These are phyloP conservation scores for Ogataea trehalophila DNA, from an alignment of 805 yeast species.

Conservation along the genomic window DNA sequence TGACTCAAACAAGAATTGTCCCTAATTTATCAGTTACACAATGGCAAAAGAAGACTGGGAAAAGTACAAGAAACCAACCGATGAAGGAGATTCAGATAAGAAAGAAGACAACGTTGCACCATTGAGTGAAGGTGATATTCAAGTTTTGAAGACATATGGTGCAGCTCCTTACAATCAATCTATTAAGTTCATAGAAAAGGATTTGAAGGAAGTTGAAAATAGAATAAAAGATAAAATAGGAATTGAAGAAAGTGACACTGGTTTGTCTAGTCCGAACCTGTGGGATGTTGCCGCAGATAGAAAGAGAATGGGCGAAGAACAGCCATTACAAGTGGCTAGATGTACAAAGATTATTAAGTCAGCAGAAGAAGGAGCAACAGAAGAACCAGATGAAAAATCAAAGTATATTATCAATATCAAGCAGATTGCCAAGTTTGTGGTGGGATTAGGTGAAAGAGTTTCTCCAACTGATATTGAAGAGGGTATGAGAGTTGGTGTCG, in stretches of 20 bases:
- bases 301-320: constrained; percentile 88
- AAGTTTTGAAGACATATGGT: constrained; percentile 93
- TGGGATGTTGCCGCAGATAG: constrained; percentile 98
- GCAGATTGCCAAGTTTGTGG: constrained; percentile 97
- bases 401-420: constrained; percentile 95
- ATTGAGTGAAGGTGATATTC: constrained; percentile 93
- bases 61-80: constrained; percentile 86
- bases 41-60: constrained; percentile 99
- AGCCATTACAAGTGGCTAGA: constrained; percentile 96
- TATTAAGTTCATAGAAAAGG: constrained; percentile 80
- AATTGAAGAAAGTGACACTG: constrained; percentile 92
- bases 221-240: constrained; percentile 95
- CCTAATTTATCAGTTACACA: constrained; percentile 1
- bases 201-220: constrained; percentile 75
- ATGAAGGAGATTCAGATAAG: constrained; percentile 41
- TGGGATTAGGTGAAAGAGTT: constrained; percentile 92
- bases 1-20: not conserved
- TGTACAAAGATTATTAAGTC: constrained; percentile 94
- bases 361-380: constrained; percentile 27
- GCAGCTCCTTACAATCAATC: constrained; percentile 91
- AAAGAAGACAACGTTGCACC: constrained; percentile 77
- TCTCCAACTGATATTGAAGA: constrained; percentile 99
- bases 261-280: constrained; percentile 91
- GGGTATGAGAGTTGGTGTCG: constrained; percentile 99
- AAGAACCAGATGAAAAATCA: constrained; percentile 61